Percentiles rank a stretch among this genome's conserved stretches.
Conservation (phyloP, 768 basidiomycete genomes). For the Boletus rubescentipes region DNA sequence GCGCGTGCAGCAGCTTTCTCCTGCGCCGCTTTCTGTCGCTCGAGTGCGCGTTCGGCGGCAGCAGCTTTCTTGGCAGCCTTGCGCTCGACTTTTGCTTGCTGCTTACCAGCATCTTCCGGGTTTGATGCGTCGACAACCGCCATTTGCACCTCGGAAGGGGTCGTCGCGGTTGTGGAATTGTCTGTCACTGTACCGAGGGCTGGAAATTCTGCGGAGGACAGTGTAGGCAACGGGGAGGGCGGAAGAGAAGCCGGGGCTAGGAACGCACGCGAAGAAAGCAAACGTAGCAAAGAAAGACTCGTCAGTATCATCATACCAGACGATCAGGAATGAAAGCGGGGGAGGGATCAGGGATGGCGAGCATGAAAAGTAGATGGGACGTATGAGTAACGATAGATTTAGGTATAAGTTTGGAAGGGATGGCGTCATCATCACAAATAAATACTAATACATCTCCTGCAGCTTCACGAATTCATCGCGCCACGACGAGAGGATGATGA, state of each 20-base stretch:
- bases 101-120: constrained; percentile 38
- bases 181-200: constrained; percentile 43
- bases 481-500: constrained; percentile 23
- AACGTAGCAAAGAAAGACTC: constrained; percentile 29
- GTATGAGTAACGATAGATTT: constrained; percentile 7
- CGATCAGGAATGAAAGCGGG: constrained; percentile 44
- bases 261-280: constrained; percentile 14
- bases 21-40: constrained; percentile 54
- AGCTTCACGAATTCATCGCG: constrained; percentile 30
- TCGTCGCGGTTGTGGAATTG: constrained; percentile 2
- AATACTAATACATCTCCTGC: constrained; percentile 22
- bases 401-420: constrained; percentile 5
- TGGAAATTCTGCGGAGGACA: constrained; percentile 77
- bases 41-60: constrained; percentile 59
- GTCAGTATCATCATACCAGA: constrained; percentile 46
- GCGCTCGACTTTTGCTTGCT: constrained; percentile 56
- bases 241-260: constrained; percentile 37
- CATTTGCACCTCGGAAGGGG: constrained; percentile 24
- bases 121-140: constrained; percentile 23
- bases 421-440: constrained; percentile 25
- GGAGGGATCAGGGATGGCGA: constrained; percentile 33
- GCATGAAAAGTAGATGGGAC: constrained; percentile 7
- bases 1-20: constrained; percentile 55
- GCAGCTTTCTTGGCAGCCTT: constrained; percentile 66
- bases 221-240: constrained; percentile 44